These are phyloP conservation scores for Strobilomyces echinocephalus DNA, from an alignment of 768 basidiomycete genomes.

Conservation along the genomic window DNA sequence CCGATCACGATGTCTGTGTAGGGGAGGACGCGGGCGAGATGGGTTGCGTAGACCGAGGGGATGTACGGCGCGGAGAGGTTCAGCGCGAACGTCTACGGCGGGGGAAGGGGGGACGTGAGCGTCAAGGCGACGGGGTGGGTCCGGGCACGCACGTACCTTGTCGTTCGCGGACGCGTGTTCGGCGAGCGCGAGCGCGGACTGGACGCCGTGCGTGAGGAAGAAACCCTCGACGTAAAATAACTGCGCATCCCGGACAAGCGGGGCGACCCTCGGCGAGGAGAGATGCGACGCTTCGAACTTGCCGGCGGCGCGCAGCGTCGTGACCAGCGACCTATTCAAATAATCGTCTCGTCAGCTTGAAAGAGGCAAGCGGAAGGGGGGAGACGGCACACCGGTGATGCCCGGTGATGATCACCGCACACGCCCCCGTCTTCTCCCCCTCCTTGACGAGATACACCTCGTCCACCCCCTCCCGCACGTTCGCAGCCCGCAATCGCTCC, in stretches of 20 bases:
- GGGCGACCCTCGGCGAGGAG: conserved; percentile 65
- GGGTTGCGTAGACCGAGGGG: conserved; percentile 81
- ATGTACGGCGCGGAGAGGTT: conserved; percentile 99
- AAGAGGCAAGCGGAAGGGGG: neutral
- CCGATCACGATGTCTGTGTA: conserved; percentile 89
- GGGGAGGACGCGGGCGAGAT: conserved; percentile 76
- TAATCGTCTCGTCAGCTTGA: neutral
- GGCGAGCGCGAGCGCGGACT: conserved; percentile 66
- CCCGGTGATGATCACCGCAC: conserved; percentile 91
- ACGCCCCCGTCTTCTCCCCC: conserved; percentile 90
- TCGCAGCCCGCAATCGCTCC: conserved; percentile 80
- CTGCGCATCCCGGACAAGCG: conserved; percentile 73
- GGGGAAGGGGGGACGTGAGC: too few relatives aligned
- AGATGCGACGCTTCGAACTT: conserved; percentile 82
- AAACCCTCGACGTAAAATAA: conserved; percentile 94
- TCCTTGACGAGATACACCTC: conserved; percentile 86
- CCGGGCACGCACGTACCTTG: conserved; percentile 49
- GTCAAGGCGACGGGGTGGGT: neutral
- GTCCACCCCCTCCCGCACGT: conserved; percentile 85
- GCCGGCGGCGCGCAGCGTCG: conserved; percentile 86
- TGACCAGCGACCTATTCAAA: conserved; percentile 74
- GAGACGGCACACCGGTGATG: conserved; percentile 66
- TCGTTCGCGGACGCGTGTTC: conserved; percentile 68
- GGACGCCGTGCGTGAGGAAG: conserved; percentile 91
- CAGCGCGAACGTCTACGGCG: conserved; percentile 68